These are phyloP conservation scores for Meyerozyma sp. DNA, from an alignment of 1,139 yeast species.

Conservation along the genomic window DNA sequence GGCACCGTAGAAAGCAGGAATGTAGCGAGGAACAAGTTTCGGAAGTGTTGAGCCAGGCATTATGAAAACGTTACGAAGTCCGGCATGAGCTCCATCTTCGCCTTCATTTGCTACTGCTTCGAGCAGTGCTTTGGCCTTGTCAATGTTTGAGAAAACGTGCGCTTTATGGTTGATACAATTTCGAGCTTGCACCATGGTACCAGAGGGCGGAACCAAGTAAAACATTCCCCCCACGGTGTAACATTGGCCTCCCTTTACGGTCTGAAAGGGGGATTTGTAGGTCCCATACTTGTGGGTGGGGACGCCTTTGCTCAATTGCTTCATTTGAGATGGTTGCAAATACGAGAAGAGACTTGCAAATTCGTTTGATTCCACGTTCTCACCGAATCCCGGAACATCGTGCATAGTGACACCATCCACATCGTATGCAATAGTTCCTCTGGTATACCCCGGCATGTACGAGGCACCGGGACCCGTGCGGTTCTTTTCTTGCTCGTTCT, in stretches of 20 bases:
- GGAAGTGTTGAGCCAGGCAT: conserved; percentile 24
- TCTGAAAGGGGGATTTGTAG: conserved; percentile 29
- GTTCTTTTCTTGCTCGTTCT: conserved; percentile 13
- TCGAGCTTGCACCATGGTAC: conserved; percentile 39
- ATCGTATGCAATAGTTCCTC: conserved; percentile 35
- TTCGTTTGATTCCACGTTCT: conserved; percentile 12
- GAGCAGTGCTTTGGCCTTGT: conserved; percentile 21
- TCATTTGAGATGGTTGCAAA: conserved; percentile 23
- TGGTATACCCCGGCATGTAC: conserved; percentile 53
- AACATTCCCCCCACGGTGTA: conserved; percentile 59
- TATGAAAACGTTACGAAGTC: conserved; percentile 21
- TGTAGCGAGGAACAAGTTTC: conserved; percentile 36
- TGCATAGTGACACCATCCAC: conserved; percentile 27
- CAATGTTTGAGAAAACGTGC: conserved; percentile 20
- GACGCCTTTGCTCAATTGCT: conserved; percentile 32
- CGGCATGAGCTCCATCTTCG: conserved; percentile 14
- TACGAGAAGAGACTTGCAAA: conserved; percentile 23
- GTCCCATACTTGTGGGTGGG: conserved; percentile 28
- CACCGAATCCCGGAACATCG: conserved; percentile 55
- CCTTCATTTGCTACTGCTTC: conserved; percentile 10
- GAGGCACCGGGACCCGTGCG: conserved; percentile 43
- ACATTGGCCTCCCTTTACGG: conserved; percentile 41
- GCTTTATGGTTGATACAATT: conserved; percentile 29
- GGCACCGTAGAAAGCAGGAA: conserved; percentile 68
- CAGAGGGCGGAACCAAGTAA: conserved; percentile 36